Conservation (phyloP, 2,329 filamentous ascomycete genomes). For the Penicillium fuscoglaucum region DNA sequence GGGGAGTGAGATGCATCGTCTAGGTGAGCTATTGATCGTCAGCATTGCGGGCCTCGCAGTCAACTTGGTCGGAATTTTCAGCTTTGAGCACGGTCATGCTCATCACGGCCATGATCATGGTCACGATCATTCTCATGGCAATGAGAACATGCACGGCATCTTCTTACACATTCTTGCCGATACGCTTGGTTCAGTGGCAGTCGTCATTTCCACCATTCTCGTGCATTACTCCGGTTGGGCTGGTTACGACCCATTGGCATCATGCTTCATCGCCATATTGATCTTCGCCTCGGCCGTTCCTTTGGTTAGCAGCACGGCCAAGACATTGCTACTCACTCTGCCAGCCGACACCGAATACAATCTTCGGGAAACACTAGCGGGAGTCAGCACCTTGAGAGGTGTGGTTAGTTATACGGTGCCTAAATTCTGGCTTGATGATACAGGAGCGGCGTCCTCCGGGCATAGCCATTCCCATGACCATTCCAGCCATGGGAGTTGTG, state of each 20-base stretch:
- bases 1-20: slow-evolving; percentile 76
- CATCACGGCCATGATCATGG: slow-evolving; percentile 52
- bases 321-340: slow-evolving; percentile 78
- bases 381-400: slow-evolving; percentile 76
- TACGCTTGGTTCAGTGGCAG: slow-evolving; percentile 88
- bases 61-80: slow-evolving; percentile 87
- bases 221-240: slow-evolving; percentile 88
- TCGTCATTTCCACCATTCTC: slow-evolving; percentile 85
- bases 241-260: slow-evolving; percentile 92
- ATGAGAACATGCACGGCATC: slow-evolving; percentile 98
- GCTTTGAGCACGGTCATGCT: slow-evolving; percentile 70
- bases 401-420: slow-evolving; percentile 84
- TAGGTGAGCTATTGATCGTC: slow-evolving; percentile 84
- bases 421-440: slow-evolving; percentile 89
- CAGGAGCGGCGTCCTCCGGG: slow-evolving; percentile 42
- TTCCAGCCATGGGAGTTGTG: slow-evolving; percentile 32
- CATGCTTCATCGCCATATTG: slow-evolving; percentile 86
- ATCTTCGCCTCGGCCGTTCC: slow-evolving; percentile 93
- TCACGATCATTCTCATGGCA: slow-evolving; percentile 62
- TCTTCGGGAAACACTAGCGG: slow-evolving; percentile 80
- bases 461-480: slow-evolving; percentile 42
- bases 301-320: slow-evolving; percentile 80
- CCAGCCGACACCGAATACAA: slow-evolving; percentile 84
- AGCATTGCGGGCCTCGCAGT: slow-evolving; percentile 83
- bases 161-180: slow-evolving; percentile 95